Base-by-base conservation (phyloP, 371 early-diverging fungal species). In the Saksenaea oblongispora region DNA sequence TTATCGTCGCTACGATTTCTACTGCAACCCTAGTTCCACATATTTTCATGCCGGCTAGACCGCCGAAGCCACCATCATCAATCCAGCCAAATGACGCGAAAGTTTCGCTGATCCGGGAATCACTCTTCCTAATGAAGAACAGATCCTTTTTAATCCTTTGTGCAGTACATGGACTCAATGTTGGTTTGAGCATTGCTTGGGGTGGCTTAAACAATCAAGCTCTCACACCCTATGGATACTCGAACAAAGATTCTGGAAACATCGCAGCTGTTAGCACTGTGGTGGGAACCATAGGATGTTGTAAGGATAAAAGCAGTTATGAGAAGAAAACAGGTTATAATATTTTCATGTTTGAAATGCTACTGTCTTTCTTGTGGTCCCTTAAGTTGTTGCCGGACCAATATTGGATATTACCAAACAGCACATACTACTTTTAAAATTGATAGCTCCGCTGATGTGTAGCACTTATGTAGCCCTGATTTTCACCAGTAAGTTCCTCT, bases 101-200 rank as follows among this genome's bases (percentile, higher is more conserved):
- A 10, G n/a, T 63, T 1, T 65, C 72, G 7, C 79, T 88, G 64
- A 69, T 73, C 51, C 71, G 77, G 55, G 79, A 80, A 27, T 74
- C 87, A 27, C 59, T 75, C 59, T 34, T 64, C n/a, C 66, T 88
- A 37, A 63, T 82, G 39, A 74, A 70, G 37, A 89, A 83, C 65
- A 65, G 63, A 17, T 75, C 79, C 64, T 90, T 87, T 73, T 64
- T 82, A 56, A 73, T 87, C 39, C 66, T 90, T 26, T 76, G 78
- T 59, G 63, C 78, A 34, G 59, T 85, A 53, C 85, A 87, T 63
- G 84, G 85, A 13, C 65, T 83, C 28, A 80, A 85, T 64, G 76
- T 88, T 54, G 91, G 89, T 3, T 72, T 87, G 55, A 88, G 87
- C 65, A 85, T 86, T 57, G 82, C 87, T 44, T 84, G 85, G 75